Evolutionary conservation across 2,329 filamentous ascomycete species (phyloP), one percentile per base, ranked within the genome.

Genomic region (Fusarium concolor): DNA sequence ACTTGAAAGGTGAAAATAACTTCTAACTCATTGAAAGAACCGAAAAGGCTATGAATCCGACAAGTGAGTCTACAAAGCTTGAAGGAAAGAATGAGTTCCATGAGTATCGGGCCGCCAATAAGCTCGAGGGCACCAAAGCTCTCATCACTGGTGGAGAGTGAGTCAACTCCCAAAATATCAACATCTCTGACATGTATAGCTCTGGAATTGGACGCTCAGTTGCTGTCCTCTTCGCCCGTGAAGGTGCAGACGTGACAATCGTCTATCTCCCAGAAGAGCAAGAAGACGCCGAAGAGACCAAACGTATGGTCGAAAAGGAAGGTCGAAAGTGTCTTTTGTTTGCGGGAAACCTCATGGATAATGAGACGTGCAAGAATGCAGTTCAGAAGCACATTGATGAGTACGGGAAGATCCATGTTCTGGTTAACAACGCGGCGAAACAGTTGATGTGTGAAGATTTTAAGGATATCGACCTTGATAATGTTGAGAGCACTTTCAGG

Each of bases 381-480:
- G 80, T 89, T 3, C 79, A 87, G 10, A 77, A 83, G 60, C 86
- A 89, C 69, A 78, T 89, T 11, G 79, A 85, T 31, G 80, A 80
- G 47, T 83, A 77, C 59, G 80, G 81, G 26, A 77, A 71, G 24
- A 74, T 88, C 22, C 75, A 84, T 56, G 79, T 88, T 9, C 78
- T 89, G 4, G 83, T 89, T 61, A 89, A 89, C 75, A 89, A 89
- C 72, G 87, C 85, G 5, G 84, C 82, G 0, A 86, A 86, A 74
- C 86, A 89, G 74, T 79, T 84, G 35, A 83, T 84, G 76, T 86
- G 81, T 73, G 74, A 81, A 8, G 80, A 87, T 31, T 82, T 88
- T 20, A 77, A 79, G 33, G 80, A 88, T 2, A 87, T 86, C 28
- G 81, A 87, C 71, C 79, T 89, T 1, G 80, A 85, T 15, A 77